phyloP scores from a whole-genome alignment of 2,329 filamentous ascomycete species.

The Fusarium sp. region DNA sequence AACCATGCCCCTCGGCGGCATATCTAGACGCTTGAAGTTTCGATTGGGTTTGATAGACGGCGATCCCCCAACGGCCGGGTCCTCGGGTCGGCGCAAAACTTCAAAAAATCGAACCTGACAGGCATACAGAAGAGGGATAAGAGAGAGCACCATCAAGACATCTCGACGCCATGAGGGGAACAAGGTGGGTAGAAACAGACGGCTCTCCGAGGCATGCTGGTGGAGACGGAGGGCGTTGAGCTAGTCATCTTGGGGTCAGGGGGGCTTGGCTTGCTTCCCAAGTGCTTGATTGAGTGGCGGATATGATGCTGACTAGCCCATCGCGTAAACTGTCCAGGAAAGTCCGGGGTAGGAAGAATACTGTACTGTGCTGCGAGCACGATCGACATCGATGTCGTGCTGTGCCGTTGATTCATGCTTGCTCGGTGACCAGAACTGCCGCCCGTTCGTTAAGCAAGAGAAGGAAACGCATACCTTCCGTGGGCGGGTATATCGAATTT shows the following conservation, averaged over 20 bases:
- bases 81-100: constrained; percentile 16
- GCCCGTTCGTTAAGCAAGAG: neutral
- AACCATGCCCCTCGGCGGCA: neutral
- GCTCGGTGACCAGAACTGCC: neutral
- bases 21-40: neutral
- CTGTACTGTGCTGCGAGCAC: neutral
- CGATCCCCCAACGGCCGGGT: constrained; percentile 25
- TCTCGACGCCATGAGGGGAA: constrained; percentile 16
- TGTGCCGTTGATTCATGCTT: neutral
- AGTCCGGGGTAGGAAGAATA: neutral
- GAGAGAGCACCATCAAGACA: constrained; percentile 13
- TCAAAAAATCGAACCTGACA: neutral
- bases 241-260: constrained; percentile 17
- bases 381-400: neutral
- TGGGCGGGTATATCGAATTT: neutral
- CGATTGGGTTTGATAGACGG: neutral
- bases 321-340: constrained; percentile 8
- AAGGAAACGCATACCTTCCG: neutral
- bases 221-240: constrained; percentile 29
- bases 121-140: neutral
- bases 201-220: neutral
- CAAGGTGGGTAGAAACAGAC: neutral
- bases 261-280: constrained; percentile 4
- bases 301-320: constrained; percentile 28
- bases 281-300: constrained; percentile 32